These are phyloP conservation scores for Alternaria arbusti DNA, from an alignment of 2,329 filamentous ascomycete genomes.

Conservation along the genomic window DNA sequence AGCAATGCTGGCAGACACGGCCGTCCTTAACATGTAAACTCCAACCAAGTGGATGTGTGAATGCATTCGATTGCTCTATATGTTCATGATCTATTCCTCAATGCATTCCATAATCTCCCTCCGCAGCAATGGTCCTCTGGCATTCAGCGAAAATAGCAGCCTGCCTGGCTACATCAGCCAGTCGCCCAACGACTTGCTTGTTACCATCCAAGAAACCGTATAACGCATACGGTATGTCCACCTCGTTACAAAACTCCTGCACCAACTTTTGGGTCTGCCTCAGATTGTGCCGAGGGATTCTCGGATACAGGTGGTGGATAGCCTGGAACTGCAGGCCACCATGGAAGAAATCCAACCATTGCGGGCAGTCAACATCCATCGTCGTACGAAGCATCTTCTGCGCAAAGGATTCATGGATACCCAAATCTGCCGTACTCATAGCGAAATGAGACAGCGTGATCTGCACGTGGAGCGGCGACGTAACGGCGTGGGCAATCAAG, in stretches of 20 bases:
- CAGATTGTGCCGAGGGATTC: conserved; percentile 72
- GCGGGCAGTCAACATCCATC: conserved; percentile 76
- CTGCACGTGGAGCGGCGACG: conserved; percentile 73
- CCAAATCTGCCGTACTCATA: conserved; percentile 71
- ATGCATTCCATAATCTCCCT: conserved; percentile 40
- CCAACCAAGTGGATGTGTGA: neutral
- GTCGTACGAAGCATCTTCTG: conserved; percentile 74
- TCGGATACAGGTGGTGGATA: conserved; percentile 72
- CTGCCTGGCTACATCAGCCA: conserved; percentile 67
- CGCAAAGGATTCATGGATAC: conserved; percentile 69
- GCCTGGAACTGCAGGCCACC: conserved; percentile 76
- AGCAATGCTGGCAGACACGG: neutral
- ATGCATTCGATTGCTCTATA: neutral
- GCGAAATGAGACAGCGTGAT: conserved; percentile 76
- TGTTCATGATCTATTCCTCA: conserved; percentile 11
- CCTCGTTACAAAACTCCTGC: conserved; percentile 69
- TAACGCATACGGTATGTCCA: conserved; percentile 67
- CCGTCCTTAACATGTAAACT: neutral
- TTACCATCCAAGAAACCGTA: conserved; percentile 70
- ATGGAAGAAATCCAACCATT: conserved; percentile 75
- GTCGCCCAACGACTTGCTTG: conserved; percentile 59
- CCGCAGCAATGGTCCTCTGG: conserved; percentile 49
- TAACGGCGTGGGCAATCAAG: conserved; percentile 68
- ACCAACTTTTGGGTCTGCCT: conserved; percentile 66
- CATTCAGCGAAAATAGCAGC: conserved; percentile 66